Base-by-base conservation (phyloP, 139 green algal species). In the Coccomyxa sp. region DNA sequence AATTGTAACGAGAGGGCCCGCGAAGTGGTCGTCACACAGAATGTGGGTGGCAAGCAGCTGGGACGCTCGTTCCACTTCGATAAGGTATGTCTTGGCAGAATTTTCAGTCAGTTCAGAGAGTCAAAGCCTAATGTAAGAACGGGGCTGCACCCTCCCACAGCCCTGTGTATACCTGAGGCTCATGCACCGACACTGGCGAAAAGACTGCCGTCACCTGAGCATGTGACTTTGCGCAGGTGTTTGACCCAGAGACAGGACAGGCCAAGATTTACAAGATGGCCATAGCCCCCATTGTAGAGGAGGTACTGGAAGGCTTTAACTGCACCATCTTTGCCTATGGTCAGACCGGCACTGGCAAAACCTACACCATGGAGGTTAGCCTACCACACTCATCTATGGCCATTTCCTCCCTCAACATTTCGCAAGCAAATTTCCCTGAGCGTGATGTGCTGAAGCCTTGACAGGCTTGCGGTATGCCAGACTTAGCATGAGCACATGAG, bases 271-370 rank as follows among this genome's bases (percentile, higher is more conserved):
- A 95, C 82, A 85, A 93, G 35, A 80, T 90, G 35, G 91, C 94
- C 4, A 91, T 99, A 8, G 58, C 89, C 33, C 92, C 94, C 22
- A 96, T 99, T 37, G 96, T 99, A 33, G 76, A 95, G n/a, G 96
- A 99, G 85, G 96, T 99, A 18, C 82, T 97, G 37, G 86, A 96
- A 22, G 93, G 93, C 37, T 97, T 95, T 83, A 97, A 95, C 70
- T 96, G 93, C 88, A 96, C 93, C 39, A 96, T 97, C 70, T 97
- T 97, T 78, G 93, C 93, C 6, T 97, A 96, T 81, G 94, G 92
- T 4, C 94, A 98, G 82, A 98, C 95, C 22, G 95, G 96, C 70
- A 98, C 95, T 29, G 96, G 96, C 39, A 99, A 99, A 81, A 99
- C 96, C 0, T 97, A 95, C 83, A 99, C 96, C 4, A 99, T 99